Evolutionary conservation across 163 green algal species (phyloP).

Genomic region (Scenedesmus sp.): DNA sequence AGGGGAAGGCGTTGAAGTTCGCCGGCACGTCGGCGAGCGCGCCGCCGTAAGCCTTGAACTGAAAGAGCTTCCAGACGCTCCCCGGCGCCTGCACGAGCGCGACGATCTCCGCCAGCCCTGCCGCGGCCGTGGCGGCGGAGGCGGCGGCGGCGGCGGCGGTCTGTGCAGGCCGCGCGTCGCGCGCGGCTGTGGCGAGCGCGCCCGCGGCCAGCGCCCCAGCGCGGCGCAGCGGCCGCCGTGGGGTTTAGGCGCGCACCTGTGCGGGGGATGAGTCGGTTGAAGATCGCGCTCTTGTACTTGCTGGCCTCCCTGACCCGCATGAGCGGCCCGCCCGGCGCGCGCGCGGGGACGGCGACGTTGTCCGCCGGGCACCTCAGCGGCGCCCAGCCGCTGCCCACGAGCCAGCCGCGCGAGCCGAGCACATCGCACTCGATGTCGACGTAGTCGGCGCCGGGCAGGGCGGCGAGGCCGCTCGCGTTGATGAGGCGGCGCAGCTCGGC

Average conservation of each 20-base stretch:
- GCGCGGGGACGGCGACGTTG: conserved; percentile 23
- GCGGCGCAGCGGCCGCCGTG: no score
- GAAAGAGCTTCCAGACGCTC: conserved; percentile 35
- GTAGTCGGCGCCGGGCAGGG: background rate
- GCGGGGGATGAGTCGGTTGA: conserved; percentile 2
- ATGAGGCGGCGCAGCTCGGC: conserved; percentile 5
- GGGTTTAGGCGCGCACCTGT: no score
- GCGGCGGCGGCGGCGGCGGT: no score
- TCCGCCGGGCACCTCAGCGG: background rate
- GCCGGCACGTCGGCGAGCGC: conserved; percentile 1
- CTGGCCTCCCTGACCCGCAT: conserved; percentile 19
- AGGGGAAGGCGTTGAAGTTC: conserved; percentile 34
- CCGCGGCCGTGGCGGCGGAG: no score
- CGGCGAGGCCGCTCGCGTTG: background rate
- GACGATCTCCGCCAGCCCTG: conserved; percentile 21
- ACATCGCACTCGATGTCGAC: conserved; percentile 11
- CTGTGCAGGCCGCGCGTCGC: no score
- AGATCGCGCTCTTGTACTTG: conserved; percentile 24
- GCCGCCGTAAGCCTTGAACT: conserved; percentile 36
- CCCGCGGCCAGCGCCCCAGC: no score
- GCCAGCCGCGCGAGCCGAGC: conserved; percentile 16
- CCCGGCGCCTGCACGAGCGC: background rate
- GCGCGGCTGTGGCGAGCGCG: no score
- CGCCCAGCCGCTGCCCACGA: background rate
- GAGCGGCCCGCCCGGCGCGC: conserved; percentile 2